phyloP scores from a whole-genome alignment of 441 rosid species.

The Pelargonium citronellum region DNA sequence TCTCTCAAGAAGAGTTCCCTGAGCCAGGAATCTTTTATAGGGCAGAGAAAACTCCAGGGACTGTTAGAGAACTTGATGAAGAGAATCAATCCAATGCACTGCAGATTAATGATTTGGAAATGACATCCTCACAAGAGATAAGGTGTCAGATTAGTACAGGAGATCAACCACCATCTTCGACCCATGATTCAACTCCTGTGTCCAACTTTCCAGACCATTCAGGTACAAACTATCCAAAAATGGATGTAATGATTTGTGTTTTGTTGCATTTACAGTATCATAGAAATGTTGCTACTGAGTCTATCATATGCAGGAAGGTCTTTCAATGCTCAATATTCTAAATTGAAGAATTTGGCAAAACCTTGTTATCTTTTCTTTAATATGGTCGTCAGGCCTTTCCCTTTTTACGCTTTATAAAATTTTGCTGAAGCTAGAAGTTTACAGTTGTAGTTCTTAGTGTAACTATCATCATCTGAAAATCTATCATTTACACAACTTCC shows the following conservation, averaged over 20 bases:
- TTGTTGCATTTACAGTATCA: not conserved
- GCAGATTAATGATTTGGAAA: constrained; percentile 19
- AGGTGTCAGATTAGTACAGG: constrained; percentile 14
- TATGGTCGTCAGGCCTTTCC: not conserved
- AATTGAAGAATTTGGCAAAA: constrained; percentile 5
- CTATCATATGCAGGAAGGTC: not conserved
- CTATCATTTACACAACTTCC: constrained; percentile 6
- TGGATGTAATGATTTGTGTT: constrained; percentile 2
- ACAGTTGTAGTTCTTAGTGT: not conserved
- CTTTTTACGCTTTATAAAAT: constrained; percentile 2
- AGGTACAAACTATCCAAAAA: constrained; percentile 27
- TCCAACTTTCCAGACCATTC: constrained; percentile 32
- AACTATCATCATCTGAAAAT: not conserved
- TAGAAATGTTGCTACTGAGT: not conserved
- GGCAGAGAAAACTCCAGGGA: constrained; percentile 18
- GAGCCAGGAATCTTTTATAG: constrained; percentile 17
- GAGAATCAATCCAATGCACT: constrained; percentile 24
- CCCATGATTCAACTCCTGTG: constrained; percentile 34
- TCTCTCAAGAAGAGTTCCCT: constrained; percentile 23
- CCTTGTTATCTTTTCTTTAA: not conserved
- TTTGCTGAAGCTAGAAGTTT: constrained; percentile 4
- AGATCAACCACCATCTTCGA: constrained; percentile 29
- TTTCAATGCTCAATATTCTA: not conserved
- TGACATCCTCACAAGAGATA: constrained; percentile 16
- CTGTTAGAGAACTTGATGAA: constrained; percentile 14